Base-by-base conservation (phyloP, 73 alveolate species). In the Uronychia binucleata region DNA sequence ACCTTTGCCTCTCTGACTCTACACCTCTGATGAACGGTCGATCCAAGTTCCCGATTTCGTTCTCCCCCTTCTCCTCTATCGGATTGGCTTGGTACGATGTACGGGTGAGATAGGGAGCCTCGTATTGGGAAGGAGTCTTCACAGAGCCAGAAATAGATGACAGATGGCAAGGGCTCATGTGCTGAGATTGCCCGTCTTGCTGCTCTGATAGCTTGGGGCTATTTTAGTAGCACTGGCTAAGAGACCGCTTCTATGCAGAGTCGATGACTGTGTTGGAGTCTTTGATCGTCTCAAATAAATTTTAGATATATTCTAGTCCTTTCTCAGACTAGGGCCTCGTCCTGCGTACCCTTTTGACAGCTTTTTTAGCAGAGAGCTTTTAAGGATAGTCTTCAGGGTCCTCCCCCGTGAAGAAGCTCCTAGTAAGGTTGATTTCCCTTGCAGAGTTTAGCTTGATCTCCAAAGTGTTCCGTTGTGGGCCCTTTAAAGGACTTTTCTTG, bases 161-260 rank as follows among this genome's bases (percentile, higher is more conserved):
- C 67, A 46, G 67, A 46, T 46, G 67, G 67, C 67, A 46, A 46
- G 67, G 67, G 67, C 67, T 46, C 67, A 46, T 46, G 67, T 19
- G 67, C 19, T 11, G 5, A 11, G 67, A 46, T 46, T 11, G 67
- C 19, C n/a, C 5, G 19, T 5, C 67, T 11, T 46, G n/a, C 5
- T 46, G n/a, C 19, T 46, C 67, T 46, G n/a, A 46, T 11, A 11
- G n/a, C 19, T 46, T 19, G 19, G 19, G 19, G 67, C 19, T 19
- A 46, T 46, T 19, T 11, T 5, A 46, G 5, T 46, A 46, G 67
- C 67, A 46, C 67, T 46, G 67, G 5, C n/a, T 46, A 46, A 46
- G 5, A 5, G 67, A 46, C 67, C 67, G 5, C 19, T 46, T 46
- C 19, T 46, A 19, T 11, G 67, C 5, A 11, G 67, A 11, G 67